Percentiles rank a stretch among this genome's conserved stretches.
Evolutionary conservation across 805 yeast genomes (phyloP).

Genomic region (Huiozyma naganishii): DNA sequence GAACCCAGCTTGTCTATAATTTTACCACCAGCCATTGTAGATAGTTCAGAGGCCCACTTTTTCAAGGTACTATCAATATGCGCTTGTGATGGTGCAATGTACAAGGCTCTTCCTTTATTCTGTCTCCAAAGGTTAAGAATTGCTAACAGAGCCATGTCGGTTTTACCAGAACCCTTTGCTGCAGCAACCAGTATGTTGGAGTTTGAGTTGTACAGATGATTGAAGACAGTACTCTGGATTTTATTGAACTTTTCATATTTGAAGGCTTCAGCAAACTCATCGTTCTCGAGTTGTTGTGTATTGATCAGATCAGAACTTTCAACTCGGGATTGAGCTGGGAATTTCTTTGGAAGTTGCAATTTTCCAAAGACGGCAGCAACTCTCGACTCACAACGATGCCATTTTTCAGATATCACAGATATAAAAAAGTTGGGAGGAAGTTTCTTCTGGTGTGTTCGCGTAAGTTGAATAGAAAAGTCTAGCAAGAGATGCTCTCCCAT

Average conservation of each 20-base stretch:
- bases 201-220: slow-evolving; percentile 43
- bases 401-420: slow-evolving; percentile 63
- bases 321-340: slow-evolving; percentile 20
- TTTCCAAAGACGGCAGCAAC: slow-evolving; percentile 39
- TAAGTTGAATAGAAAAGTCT: slow-evolving; percentile 47
- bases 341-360: slow-evolving; percentile 20
- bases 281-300: slow-evolving; percentile 35
- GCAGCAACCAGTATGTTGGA: slow-evolving; percentile 58
- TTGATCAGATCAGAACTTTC: slow-evolving; percentile 34
- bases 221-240: slow-evolving; percentile 64
- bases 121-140: slow-evolving; percentile 62
- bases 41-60: slow-evolving; percentile 44
- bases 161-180: slow-evolving; percentile 69
- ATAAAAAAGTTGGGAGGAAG: slow-evolving; percentile 68
- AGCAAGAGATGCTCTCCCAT: slow-evolving; percentile 45
- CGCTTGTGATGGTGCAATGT: slow-evolving; percentile 54
- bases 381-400: slow-evolving; percentile 68
- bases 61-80: slow-evolving; percentile 37
- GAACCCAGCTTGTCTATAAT: slow-evolving; percentile 41
- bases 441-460: slow-evolving; percentile 13
- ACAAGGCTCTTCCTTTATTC: slow-evolving; percentile 59
- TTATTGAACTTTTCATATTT: slow-evolving; percentile 50
- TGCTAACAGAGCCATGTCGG: slow-evolving; percentile 61
- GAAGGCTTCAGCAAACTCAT: slow-evolving; percentile 38
- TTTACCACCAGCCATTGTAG: slow-evolving; percentile 46